phyloP scores from a whole-genome alignment of 805 yeast genomes.

The Saturnispora mendoncae region DNA sequence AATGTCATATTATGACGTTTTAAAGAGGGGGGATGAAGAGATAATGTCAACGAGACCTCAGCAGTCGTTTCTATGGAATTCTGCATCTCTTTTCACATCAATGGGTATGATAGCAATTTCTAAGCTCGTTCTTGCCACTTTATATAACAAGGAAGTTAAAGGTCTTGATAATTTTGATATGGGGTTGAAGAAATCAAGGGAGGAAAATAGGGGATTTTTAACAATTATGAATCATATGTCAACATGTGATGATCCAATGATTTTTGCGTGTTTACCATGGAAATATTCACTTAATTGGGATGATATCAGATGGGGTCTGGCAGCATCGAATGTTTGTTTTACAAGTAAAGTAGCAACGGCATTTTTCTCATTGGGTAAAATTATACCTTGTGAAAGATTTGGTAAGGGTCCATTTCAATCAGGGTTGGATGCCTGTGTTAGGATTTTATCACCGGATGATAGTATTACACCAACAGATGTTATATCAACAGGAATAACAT shows the following conservation, averaged over 20 bases:
- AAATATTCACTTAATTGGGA: slow-evolving; percentile 52
- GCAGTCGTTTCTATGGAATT: slow-evolving; percentile 50
- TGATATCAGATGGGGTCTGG: slow-evolving; percentile 86
- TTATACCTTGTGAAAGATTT: slow-evolving; percentile 77
- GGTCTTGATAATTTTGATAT: slow-evolving; percentile 55
- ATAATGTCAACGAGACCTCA: slow-evolving; percentile 47
- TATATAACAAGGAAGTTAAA: slow-evolving; percentile 56
- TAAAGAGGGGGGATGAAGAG: slow-evolving; percentile 66
- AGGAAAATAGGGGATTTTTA: slow-evolving; percentile 64
- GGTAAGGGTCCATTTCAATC: slow-evolving; percentile 93
- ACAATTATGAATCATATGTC: slow-evolving; percentile 94
- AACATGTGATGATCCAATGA: slow-evolving; percentile 82
- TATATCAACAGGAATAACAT: slow-evolving; percentile 8
- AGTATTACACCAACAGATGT: slow-evolving; percentile 40
- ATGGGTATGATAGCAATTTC: slow-evolving; percentile 54
- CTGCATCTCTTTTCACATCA: slow-evolving; percentile 61
- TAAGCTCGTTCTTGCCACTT: slow-evolving; percentile 48
- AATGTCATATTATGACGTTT: slow-evolving; percentile 65
- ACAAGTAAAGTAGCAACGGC: slow-evolving; percentile 38
- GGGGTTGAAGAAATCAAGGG: slow-evolving; percentile 54
- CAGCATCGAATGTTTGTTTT: slow-evolving; percentile 88
- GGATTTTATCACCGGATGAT: slow-evolving; percentile 72
- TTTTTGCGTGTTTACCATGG: slow-evolving; percentile 83
- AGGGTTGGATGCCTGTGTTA: slow-evolving; percentile 76
- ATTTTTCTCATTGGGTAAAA: slow-evolving; percentile 83